Conservation (phyloP, 805 yeast genomes). For the Metschnikowia drakensbergensis region DNA sequence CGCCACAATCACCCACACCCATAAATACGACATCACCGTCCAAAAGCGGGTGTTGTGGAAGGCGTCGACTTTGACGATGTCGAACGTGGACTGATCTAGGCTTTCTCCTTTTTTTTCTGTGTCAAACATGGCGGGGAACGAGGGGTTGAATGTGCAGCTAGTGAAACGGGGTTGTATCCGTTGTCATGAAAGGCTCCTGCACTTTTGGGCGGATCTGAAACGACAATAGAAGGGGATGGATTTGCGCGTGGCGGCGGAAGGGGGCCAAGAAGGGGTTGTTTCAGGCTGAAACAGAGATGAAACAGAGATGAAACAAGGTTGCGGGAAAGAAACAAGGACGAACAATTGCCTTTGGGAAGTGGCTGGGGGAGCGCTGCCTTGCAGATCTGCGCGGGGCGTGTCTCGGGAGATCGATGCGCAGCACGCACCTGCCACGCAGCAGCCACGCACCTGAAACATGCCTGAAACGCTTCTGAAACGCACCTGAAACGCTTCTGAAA, state of each 20-base stretch:
- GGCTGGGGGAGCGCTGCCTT: not conserved
- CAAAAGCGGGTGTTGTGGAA: conserved; percentile 43
- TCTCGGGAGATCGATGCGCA: not conserved
- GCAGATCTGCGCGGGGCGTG: conserved; percentile 4
- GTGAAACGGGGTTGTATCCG: too few relatives aligned
- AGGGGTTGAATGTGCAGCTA: too few relatives aligned
- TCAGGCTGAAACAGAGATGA: not conserved
- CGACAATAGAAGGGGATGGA: too few relatives aligned
- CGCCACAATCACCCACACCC: conserved; percentile 45
- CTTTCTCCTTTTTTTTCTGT: conserved; percentile 11
- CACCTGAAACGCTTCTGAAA: too few relatives aligned
- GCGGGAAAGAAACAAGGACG: not conserved
- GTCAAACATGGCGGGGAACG: conserved; percentile 7
- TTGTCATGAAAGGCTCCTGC: too few relatives aligned
- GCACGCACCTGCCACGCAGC: not conserved
- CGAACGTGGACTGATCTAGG: conserved; percentile 43
- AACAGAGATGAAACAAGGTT: not conserved
- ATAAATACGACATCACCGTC: conserved; percentile 43
- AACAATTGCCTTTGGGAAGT: not conserved
- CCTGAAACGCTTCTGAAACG: not conserved
- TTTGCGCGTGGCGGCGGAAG: too few relatives aligned
- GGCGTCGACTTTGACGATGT: conserved; percentile 42
- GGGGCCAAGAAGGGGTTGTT: not conserved
- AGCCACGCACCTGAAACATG: not conserved
- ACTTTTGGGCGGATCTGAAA: too few relatives aligned